Conservation (phyloP, 768 basidiomycete species). For the Leccinum broughii region DNA sequence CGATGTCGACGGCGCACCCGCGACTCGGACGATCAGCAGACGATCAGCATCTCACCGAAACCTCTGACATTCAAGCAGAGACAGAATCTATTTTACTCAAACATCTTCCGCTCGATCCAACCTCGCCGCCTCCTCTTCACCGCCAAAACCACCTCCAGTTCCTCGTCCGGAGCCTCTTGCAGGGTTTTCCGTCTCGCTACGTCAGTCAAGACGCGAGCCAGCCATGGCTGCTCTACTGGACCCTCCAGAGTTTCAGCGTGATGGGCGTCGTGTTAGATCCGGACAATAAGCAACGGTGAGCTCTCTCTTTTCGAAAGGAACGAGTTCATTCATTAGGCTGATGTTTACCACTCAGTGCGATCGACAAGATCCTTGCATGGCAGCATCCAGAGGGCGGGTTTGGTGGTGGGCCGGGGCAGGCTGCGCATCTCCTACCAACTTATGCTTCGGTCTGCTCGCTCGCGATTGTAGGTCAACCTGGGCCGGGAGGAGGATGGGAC, state of each 20-base stretch:
- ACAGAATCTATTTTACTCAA: constrained; percentile 66
- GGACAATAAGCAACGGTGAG: constrained; percentile 69
- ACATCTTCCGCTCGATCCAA: constrained; percentile 44
- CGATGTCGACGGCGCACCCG: constrained; percentile 22
- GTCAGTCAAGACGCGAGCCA: constrained; percentile 89
- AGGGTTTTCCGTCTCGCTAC: constrained; percentile 81
- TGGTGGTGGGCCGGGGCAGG: constrained; percentile 87
- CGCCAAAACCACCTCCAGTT: constrained; percentile 73
- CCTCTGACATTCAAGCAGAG: constrained; percentile 59
- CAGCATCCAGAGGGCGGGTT: constrained; percentile 91
- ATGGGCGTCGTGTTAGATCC: constrained; percentile 80
- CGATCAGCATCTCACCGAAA: constrained; percentile 64
- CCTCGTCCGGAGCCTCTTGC: constrained; percentile 67
- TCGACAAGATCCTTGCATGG: constrained; percentile 77
- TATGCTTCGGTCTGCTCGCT: constrained; percentile 86
- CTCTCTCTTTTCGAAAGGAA: background rate
- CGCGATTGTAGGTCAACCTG: constrained; percentile 77
- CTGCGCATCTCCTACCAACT: constrained; percentile 84
- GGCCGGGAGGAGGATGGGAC: constrained; percentile 80
- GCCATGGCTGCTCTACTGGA: constrained; percentile 96
- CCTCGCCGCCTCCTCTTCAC: constrained; percentile 44
- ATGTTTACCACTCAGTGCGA: constrained; percentile 48
- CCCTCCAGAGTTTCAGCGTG: constrained; percentile 76
- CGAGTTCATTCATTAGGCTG: background rate
- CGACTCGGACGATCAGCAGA: constrained; percentile 38